Base-by-base conservation (phyloP, 2,329 filamentous ascomycete species). In the Bertia moriformis region DNA sequence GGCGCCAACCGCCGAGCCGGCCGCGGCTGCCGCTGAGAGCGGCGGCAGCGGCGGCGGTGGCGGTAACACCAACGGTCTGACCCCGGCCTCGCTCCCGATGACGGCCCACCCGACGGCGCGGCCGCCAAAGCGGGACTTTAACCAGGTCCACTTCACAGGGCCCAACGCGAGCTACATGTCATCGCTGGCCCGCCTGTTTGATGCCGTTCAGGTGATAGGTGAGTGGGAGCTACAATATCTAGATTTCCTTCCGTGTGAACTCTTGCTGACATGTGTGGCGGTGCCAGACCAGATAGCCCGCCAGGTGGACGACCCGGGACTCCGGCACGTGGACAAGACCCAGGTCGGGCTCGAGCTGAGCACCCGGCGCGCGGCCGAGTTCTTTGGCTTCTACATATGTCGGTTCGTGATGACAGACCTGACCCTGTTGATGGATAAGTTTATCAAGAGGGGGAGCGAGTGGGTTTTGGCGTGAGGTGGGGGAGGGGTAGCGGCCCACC, bases 341-440 rank as follows among this genome's bases (percentile, higher is more conserved):
- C 87, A 95, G 54, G 88, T 98, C 39, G 91, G 91, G 5, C 73
- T 98, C 22, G 91, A 98, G 60, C 71, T 98, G 30, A 91, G 86
- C 55, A 87, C 87, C 24, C 76, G 89, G 30, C 89, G 95, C 56
- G 91, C 89, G 4, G 85, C 89, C 22, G 91, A 98, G 59, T 98
- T 98, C 60, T 98, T 98, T 56, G 88, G 82, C 14, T 95, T 98
- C 59, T 96, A 91, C 56, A 72, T 98, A 18, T 95, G 89, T 59
- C 81, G 91, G 14, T 98, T 98, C 55, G 87, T 88, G n/a, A 65
- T 98, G 43, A 69, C 78, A 3, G 91, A 98, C 57, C 63, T 98
- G 44, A 72, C 78, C 29, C 58, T 91, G 54, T 67, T 98, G 63
- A 66, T 98, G 49, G 91, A 98, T 58, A 98, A 96, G 57, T 96